These are phyloP conservation scores for Chaetothyriales sp. DNA, from an alignment of 2,329 filamentous ascomycete genomes.

Conservation along the genomic window DNA sequence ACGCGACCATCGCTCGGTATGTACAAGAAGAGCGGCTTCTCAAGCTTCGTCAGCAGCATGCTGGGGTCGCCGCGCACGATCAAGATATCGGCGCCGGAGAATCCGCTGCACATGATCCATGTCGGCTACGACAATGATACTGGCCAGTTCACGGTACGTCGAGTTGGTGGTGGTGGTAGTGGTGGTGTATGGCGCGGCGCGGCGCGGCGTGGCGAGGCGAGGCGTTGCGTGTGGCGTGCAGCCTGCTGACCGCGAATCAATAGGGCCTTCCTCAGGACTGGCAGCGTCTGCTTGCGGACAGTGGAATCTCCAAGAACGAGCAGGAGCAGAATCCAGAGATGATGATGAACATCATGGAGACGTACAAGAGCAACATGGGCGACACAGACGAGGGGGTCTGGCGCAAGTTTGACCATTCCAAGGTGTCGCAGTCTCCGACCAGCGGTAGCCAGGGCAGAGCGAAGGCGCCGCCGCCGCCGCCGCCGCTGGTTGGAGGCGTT, in stretches of 20 bases:
- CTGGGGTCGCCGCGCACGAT: conserved; percentile 79
- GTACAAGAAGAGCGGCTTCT: conserved; percentile 79
- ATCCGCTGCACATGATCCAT: conserved; percentile 94
- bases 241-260: conserved; percentile 1
- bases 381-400: conserved; percentile 68
- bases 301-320: conserved; percentile 90
- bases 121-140: conserved; percentile 95
- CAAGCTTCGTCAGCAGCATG: conserved; percentile 70
- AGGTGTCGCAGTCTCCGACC: conserved; percentile 31
- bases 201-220: too few species aligned
- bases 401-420: conserved; percentile 90
- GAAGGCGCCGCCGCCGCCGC: too few species aligned
- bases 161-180: conserved; percentile 18
- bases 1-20: conserved; percentile 29
- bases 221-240: neutral
- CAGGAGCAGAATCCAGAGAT: conserved; percentile 91
- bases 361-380: conserved; percentile 90
- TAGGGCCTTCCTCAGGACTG: conserved; percentile 94
- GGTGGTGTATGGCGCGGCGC: too few species aligned
- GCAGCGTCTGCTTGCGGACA: conserved; percentile 90
- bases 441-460: conserved; percentile 10
- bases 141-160: conserved; percentile 81
- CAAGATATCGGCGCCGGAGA: conserved; percentile 92
- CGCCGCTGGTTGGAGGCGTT: conserved; percentile 26
- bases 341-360: conserved; percentile 87